Evolutionary conservation across 257 asterid species (phyloP).

Genomic region (Catharanthus roseus): DNA sequence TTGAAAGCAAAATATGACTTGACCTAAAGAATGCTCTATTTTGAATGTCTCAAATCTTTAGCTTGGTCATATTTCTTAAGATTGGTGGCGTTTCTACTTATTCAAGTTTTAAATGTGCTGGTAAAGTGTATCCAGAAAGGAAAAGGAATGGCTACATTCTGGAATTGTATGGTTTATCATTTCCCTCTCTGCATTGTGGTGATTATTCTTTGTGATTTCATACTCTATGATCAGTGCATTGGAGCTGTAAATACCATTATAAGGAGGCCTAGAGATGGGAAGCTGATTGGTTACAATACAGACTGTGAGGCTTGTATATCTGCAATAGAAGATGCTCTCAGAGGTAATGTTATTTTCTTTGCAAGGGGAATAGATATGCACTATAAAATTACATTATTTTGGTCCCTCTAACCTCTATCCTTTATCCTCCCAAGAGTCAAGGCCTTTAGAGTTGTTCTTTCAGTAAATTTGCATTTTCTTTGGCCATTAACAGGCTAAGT

Average conservation of each 20-base stretch:
- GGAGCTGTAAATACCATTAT: conserved; percentile 73
- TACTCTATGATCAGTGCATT: conserved; percentile 35
- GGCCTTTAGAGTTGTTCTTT: background rate
- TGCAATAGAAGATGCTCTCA: conserved; percentile 62
- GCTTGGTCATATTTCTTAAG: too few relatives aligned
- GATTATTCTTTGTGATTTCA: conserved; percentile 5
- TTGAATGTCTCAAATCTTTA: background rate
- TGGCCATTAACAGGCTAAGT: background rate
- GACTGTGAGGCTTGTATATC: conserved; percentile 69
- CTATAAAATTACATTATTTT: background rate
- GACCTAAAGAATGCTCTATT: background rate
- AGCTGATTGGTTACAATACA: conserved; percentile 62
- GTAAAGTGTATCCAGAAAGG: background rate
- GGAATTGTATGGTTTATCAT: conserved; percentile 2
- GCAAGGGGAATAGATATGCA: background rate
- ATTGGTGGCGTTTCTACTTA: background rate
- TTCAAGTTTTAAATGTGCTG: background rate
- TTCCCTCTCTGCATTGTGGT: conserved; percentile 1
- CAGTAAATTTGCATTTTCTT: background rate
- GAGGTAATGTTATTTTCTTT: conserved; percentile 25
- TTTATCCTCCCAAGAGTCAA: background rate
- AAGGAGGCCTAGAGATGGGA: conserved; percentile 49
- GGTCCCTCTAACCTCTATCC: background rate
- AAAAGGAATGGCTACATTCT: background rate
- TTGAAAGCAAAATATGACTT: background rate